These are phyloP conservation scores for Mucor lusitanicus DNA, from an alignment of 371 early-diverging fungal species.

Conservation along the genomic window DNA sequence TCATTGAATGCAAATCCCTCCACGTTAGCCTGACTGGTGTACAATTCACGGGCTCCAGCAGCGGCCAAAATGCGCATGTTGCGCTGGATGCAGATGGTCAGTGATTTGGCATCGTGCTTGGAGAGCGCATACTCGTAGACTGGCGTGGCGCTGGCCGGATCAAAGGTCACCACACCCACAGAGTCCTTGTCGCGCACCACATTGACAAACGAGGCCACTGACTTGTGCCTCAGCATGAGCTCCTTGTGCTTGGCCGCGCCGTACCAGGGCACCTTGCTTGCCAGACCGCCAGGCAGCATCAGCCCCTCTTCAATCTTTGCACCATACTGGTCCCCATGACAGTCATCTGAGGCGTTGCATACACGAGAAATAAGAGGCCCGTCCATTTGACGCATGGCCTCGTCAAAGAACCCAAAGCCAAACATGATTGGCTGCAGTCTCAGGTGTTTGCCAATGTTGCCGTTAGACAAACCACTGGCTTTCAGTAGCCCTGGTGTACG, in stretches of 20 bases:
- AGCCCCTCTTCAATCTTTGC: conserved; percentile 62
- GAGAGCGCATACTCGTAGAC: conserved; percentile 44
- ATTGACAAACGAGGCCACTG: conserved; percentile 47
- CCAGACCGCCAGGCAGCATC: conserved; percentile 42
- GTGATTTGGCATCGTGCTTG: conserved; percentile 45
- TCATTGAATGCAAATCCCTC: conserved; percentile 36
- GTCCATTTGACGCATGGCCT: conserved; percentile 45
- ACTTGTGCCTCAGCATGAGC: conserved; percentile 43
- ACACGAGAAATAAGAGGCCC: conserved; percentile 63
- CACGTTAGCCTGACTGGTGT: conserved; percentile 43
- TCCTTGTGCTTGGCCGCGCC: conserved; percentile 52
- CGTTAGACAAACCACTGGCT: conserved; percentile 65
- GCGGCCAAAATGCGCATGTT: conserved; percentile 56
- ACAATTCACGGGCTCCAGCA: conserved; percentile 66
- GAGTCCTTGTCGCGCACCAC: conserved; percentile 70
- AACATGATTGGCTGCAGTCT: conserved; percentile 45
- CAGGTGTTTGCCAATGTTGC: conserved; percentile 62
- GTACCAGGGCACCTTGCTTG: conserved; percentile 48
- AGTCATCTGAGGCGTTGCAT: conserved; percentile 11
- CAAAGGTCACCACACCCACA: conserved; percentile 19
- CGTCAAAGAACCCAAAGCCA: conserved; percentile 49
- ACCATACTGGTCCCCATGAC: conserved; percentile 59
- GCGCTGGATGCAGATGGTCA: conserved; percentile 48
- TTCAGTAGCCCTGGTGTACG: conserved; percentile 64
- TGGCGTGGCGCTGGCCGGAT: conserved; percentile 5